Base-by-base conservation (phyloP, 805 yeast species). In the Candida manassasensis region DNA sequence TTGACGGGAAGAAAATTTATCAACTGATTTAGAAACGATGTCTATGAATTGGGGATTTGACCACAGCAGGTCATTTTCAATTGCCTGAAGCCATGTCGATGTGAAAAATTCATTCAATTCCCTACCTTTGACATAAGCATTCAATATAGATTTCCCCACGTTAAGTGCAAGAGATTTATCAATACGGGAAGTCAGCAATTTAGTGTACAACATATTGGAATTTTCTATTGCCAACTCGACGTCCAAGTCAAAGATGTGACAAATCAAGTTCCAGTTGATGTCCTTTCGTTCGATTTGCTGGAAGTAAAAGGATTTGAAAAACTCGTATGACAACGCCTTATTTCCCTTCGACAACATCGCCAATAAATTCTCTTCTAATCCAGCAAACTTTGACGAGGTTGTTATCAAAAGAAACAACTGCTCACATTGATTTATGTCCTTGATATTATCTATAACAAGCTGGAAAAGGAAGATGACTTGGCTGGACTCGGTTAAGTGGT, bases 51-150 rank as follows among this genome's bases (percentile, higher is more conserved):
- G 51, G 3, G 34, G 28, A 6, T 51, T 38, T 9, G 40, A 35
- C 67, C 68, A 64, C 10, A 42, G 27, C 8, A 14, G 6, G 19
- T 49, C 39, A 2, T 32, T 38, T 8, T 41, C 25, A 10, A 59
- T 44, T 6, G 50, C 61, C 13, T 35, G 32, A 11, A 59, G 53
- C 78, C 82, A 79, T 9, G 67, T 53, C 2, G 42, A 43, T 6
- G 59, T 52, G 33, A 75, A 60, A 43, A 81, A 81, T 3, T 57
- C 49, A 3, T 55, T 55, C 18, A 76, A 58, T 36, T 80, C 86
- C 63, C 89, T 74, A 3, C 79, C 79, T 44, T 64, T 72, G 8
- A 67, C 59, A 49, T 68, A 74, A 15, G 81, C 72, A 11, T 61
- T 56, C 1, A 73, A 53, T n/a, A 76, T 35, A 29, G 59, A 58